Percentiles rank a stretch among this genome's conserved stretches.
Conservation (phyloP, 192 early-diverging fungal genomes). For the Gryganskiella cystojenkinii region DNA sequence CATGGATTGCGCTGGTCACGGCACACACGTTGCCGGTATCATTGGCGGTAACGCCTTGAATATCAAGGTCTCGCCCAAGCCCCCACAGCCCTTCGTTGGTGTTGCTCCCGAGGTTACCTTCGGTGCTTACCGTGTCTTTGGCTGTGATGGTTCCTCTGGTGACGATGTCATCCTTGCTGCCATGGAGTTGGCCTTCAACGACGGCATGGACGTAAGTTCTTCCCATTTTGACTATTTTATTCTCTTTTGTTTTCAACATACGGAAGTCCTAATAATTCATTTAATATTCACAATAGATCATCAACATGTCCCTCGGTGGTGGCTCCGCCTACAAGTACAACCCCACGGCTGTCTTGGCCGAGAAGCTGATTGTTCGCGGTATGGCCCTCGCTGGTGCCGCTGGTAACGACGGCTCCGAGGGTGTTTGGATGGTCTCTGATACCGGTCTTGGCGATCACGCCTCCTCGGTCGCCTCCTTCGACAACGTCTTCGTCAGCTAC, state of each 20-base stretch:
- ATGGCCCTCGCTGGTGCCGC: conserved; percentile 67
- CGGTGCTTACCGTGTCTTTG: conserved; percentile 70
- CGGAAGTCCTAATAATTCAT: no score
- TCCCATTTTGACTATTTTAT: no score
- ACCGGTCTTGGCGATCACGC: neutral
- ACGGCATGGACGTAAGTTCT: conserved; percentile 10
- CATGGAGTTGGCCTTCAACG: conserved; percentile 45
- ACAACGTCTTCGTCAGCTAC: neutral
- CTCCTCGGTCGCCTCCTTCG: neutral
- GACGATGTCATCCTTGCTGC: conserved; percentile 66
- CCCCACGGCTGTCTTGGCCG: conserved; percentile 51
- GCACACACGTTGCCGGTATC: conserved; percentile 58
- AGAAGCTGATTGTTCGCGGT: conserved; percentile 53
- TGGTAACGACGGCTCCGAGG: conserved; percentile 75
- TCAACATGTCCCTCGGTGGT: conserved; percentile 70
- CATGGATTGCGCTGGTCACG: neutral
- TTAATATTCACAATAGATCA: no score
- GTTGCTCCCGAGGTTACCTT: conserved; percentile 68
- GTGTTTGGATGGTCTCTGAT: neutral
- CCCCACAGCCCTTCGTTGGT: conserved; percentile 51
- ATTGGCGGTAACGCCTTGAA: conserved; percentile 65
- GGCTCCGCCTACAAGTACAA: conserved; percentile 61
- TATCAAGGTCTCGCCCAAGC: conserved; percentile 19
- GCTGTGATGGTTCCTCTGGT: conserved; percentile 56
- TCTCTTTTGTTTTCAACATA: no score